Evolutionary conservation across 1,139 yeast genomes (phyloP).

Genomic region (Meyerozyma sp.): DNA sequence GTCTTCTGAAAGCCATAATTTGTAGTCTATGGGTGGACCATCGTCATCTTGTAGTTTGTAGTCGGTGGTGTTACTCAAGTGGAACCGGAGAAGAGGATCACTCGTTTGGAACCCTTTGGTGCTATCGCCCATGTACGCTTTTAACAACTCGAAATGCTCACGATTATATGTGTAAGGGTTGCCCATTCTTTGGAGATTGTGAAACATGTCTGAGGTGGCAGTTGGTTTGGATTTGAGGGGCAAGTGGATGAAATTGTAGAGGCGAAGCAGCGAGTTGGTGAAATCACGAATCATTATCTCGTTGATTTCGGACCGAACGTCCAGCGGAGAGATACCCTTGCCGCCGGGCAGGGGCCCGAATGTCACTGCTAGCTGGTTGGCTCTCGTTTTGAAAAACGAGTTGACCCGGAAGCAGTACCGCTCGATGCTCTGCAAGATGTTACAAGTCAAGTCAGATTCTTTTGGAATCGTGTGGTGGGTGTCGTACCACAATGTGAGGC

Average conservation of each 20-base stretch:
- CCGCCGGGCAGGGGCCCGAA: background rate
- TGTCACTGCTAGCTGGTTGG: background rate
- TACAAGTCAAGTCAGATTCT: background rate
- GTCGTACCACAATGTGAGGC: slow-evolving; percentile 12
- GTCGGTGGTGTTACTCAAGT: background rate
- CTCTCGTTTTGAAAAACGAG: background rate
- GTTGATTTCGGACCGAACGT: background rate
- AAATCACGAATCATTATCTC: slow-evolving; percentile 1
- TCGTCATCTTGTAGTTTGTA: background rate
- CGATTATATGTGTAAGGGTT: background rate
- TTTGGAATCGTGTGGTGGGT: background rate
- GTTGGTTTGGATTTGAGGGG: background rate
- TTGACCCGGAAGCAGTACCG: slow-evolving; percentile 1
- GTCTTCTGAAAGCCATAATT: background rate
- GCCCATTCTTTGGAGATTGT: background rate
- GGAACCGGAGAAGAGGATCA: background rate
- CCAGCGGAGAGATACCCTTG: background rate
- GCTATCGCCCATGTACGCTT: background rate
- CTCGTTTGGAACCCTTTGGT: background rate
- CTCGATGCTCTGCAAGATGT: background rate
- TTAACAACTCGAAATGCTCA: background rate
- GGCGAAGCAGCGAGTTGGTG: background rate
- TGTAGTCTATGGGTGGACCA: background rate
- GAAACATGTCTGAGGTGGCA: background rate
- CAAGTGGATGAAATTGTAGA: background rate